A percentile compares a stretch with the other conserved stretches of the same genome.
Evolutionary conservation across 306 rosid genomes (phyloP).

Genomic region (Prunus mume): DNA sequence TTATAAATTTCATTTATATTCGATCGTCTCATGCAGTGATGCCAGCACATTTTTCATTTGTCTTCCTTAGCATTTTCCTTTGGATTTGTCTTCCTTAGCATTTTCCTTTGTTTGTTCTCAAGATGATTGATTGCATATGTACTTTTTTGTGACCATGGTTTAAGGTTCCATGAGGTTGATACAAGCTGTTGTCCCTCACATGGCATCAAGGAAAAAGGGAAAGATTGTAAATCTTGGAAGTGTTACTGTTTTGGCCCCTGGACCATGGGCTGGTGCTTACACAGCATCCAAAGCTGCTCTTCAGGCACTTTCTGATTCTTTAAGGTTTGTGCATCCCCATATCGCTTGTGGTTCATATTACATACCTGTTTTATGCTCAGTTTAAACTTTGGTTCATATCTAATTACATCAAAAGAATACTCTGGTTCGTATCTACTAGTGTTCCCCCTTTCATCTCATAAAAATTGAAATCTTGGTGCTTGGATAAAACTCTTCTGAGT

Average conservation of each 20-base stretch:
- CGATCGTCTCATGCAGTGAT: too few relatives aligned
- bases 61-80: neutral
- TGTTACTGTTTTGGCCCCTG: constrained; percentile 60
- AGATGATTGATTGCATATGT: neutral
- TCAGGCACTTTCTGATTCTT: constrained; percentile 69
- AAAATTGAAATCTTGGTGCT: neutral
- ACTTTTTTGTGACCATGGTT: neutral
- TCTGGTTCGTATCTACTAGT: neutral
- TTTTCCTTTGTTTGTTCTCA: neutral
- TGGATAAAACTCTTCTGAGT: neutral
- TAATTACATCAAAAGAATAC: neutral
- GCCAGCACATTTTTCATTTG: too few relatives aligned
- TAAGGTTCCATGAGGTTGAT: constrained; percentile 86
- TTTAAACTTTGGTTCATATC: constrained; percentile 1
- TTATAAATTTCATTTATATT: neutral
- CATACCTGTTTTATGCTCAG: neutral
- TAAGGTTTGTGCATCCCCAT: constrained; percentile 47
- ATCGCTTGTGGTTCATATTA: neutral
- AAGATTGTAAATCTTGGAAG: constrained; percentile 85
- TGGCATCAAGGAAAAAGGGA: constrained; percentile 67
- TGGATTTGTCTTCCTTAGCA: neutral
- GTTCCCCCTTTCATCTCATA: neutral
- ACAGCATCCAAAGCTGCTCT: constrained; percentile 81
- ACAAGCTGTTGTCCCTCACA: constrained; percentile 87
- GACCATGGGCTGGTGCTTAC: constrained; percentile 80